Evolutionary conservation across 2,329 filamentous ascomycete genomes (phyloP), one percentile per base, ranked within the genome.

Genomic region (Botryotinia globosa): DNA sequence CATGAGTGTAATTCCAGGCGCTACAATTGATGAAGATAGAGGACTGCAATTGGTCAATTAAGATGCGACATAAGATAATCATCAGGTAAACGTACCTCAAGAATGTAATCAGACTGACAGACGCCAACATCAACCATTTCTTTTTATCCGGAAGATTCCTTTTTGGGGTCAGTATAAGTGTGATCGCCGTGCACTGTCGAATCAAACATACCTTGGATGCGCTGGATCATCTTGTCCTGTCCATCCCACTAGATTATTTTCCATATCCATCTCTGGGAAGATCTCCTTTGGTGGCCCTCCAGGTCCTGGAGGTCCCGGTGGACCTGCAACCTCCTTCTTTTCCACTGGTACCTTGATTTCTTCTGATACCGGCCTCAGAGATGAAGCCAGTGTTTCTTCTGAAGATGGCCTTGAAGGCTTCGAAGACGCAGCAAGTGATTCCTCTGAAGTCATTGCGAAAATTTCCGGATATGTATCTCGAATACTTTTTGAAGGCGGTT

Each of bases 21-120:
- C 83, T 67, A 84, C 82, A 81, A 85, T 84, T 1, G 82, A 83
- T 18, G 82, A 83, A 6, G 77, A 77, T 68, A 77, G 65, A 37
- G 76, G 77, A n/a, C 74, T 78, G 63, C 61, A 56, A 76, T 73
- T 37, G 72, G 71, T 68, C 72, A 67, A 45, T 34, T 34, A 20
- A 48, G 42, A 48, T 70, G 34, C 7, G 34, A 39, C 67, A 70
- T 59, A 44, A 39, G 45, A 20, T 29, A 45, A 59, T 22, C 48
- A 51, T 32, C 29, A 44, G 25, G 18, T 54, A n/a, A 10, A 69
- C 44, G 18, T 73, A 76, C 67, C 74, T 76, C 34, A 76, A 51
- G 25, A 71, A 71, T 48, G 69, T 71, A 44, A 71, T 71, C 39
- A 71, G 22, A 71, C 69, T 71, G 61, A 71, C 69, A 8, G 45